Evolutionary conservation across 1,284 basidiomycete genomes (phyloP).

Genomic region (Cutaneotrichosporon spelunceum): DNA sequence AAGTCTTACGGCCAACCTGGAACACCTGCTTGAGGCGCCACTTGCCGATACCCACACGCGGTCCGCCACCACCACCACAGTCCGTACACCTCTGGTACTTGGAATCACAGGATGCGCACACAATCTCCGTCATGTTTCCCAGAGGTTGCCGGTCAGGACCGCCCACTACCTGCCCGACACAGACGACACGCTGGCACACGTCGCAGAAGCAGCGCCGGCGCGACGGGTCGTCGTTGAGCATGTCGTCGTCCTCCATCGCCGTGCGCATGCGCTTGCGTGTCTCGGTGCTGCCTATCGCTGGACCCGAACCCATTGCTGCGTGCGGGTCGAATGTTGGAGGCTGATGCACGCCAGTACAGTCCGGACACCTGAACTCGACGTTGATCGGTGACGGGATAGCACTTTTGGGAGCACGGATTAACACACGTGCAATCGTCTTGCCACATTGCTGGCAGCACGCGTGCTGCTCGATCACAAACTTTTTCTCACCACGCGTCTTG

Average conservation of each 20-base stretch:
- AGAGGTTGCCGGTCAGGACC: conserved; percentile 33
- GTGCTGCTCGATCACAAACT: conserved; percentile 38
- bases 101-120: conserved; percentile 42
- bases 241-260: conserved; percentile 44
- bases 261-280: conserved; percentile 43
- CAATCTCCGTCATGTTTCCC: conserved; percentile 38
- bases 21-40: conserved; percentile 55
- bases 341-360: conserved; percentile 32
- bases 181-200: conserved; percentile 48
- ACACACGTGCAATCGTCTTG: conserved; percentile 34
- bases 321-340: conserved; percentile 29
- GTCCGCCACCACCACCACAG: conserved; percentile 51
- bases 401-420: conserved; percentile 42
- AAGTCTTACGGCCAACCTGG: conserved; percentile 52
- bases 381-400: conserved; percentile 37
- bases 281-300: conserved; percentile 38
- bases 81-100: conserved; percentile 45
- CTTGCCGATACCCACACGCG: conserved; percentile 53
- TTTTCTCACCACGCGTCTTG: conserved; percentile 41
- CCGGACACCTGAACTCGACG: conserved; percentile 33
- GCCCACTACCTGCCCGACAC: conserved; percentile 36
- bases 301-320: conserved; percentile 13
- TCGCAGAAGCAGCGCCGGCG: conserved; percentile 39
- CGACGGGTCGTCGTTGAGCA: conserved; percentile 19
- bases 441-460: conserved; percentile 31